Evolutionary conservation across 2,329 filamentous ascomycete genomes (phyloP).

Genomic region (Penicillium sp.): DNA sequence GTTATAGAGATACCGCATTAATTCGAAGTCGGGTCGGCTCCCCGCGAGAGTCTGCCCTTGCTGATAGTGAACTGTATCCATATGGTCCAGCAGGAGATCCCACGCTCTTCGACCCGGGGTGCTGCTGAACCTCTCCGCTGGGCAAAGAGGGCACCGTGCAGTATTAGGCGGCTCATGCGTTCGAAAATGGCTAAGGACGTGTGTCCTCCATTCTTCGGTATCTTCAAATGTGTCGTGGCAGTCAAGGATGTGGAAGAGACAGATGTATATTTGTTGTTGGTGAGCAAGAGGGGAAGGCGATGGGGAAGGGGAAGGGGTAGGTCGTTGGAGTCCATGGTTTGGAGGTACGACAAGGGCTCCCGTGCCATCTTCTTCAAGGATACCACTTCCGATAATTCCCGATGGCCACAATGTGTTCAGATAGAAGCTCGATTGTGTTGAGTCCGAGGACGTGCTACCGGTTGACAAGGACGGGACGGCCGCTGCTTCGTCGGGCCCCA

Average conservation of each 20-base stretch:
- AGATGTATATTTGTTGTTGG: constrained; percentile 35
- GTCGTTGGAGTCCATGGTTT: constrained; percentile 17
- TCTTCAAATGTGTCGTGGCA: constrained; percentile 48
- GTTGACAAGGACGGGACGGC: constrained; percentile 39
- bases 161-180: constrained; percentile 44
- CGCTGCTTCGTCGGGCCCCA: constrained; percentile 24
- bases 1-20: constrained; percentile 52
- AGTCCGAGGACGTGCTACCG: constrained; percentile 29
- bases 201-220: constrained; percentile 46
- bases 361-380: constrained; percentile 36
- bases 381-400: constrained; percentile 28
- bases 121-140: constrained; percentile 28
- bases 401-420: constrained; percentile 34
- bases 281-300: constrained; percentile 10
- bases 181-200: constrained; percentile 52
- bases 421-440: constrained; percentile 37
- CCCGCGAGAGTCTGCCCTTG: constrained; percentile 47
- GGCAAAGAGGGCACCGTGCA: constrained; percentile 52
- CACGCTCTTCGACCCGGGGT: constrained; percentile 40
- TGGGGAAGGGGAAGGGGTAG: constrained; percentile 10
- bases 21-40: constrained; percentile 47
- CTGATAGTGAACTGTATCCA: constrained; percentile 47
- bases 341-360: constrained; percentile 35
- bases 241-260: constrained; percentile 52
- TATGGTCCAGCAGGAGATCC: constrained; percentile 49